Conservation (phyloP, 177 flowering plant species). For the Vitis hybrid region DNA sequence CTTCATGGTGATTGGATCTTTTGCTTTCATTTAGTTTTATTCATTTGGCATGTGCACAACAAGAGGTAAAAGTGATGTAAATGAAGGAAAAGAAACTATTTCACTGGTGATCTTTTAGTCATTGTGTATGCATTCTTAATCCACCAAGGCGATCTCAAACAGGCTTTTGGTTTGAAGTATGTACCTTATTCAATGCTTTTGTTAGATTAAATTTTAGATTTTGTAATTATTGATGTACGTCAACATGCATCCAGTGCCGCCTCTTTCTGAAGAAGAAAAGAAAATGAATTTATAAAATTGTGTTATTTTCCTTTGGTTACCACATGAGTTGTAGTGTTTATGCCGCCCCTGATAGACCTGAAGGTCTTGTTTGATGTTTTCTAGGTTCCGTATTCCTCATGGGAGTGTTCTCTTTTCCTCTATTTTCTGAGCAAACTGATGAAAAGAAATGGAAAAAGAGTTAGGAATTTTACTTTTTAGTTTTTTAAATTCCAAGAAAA, state of each 20-base stretch:
- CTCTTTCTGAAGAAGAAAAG: no score
- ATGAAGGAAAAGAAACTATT: no score
- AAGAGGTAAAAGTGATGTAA: no score
- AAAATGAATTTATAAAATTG: no score
- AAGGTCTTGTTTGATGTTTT: background rate
- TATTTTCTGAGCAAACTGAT: background rate
- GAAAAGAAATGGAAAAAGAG: no score
- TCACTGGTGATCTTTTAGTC: no score
- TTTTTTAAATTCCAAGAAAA: background rate
- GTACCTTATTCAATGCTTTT: no score
- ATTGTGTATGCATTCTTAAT: background rate
- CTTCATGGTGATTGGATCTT: background rate
- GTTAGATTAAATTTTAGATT: no score
- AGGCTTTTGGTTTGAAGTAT: background rate
- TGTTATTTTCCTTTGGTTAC: background rate
- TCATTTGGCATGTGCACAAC: no score
- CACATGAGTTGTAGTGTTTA: background rate
- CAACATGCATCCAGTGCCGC: no score
- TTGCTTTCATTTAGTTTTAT: background rate
- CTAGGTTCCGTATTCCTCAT: background rate
- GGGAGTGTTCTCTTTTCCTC: background rate
- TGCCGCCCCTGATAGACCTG: background rate
- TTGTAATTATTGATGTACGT: no score
- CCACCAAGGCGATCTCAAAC: background rate
- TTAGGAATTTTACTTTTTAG: background rate